Base-by-base conservation (phyloP, 139 green algal species). In the Klebsormidium nitens region DNA sequence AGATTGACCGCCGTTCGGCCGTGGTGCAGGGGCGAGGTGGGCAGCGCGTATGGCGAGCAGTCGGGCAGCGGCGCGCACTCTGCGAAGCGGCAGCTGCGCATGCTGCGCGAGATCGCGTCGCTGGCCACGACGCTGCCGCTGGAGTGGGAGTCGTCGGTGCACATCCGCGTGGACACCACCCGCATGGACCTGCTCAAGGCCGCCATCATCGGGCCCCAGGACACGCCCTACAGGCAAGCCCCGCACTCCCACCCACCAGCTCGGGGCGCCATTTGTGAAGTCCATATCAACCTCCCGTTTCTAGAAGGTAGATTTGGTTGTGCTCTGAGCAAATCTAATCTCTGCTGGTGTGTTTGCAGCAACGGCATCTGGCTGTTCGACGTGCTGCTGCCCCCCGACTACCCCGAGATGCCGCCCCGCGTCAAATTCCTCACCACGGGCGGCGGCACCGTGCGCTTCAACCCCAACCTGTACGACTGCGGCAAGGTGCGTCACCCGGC, bases 201-300 rank as follows among this genome's bases (percentile, higher is more conserved):
- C 5, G 17, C 59, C 68, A 60, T 75, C 38, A 14, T 78, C 55
- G 82, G 82, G 3, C 82, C 87, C 3, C 79, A 87, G n/a, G 86
- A 86, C 78, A 95, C 89, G 2, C 89, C 89, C 2, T 93, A 95
- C n/a, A n/a, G n/a, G n/a, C n/a, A n/a, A n/a, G n/a, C n/a, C n/a
- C n/a, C n/a, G n/a, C n/a, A n/a, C n/a, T n/a, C n/a, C n/a, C n/a
- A n/a, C n/a, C n/a, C n/a, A n/a, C n/a, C n/a, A n/a, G n/a, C n/a
- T n/a, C n/a, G n/a, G n/a, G n/a, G n/a, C n/a, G n/a, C n/a, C n/a
- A n/a, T n/a, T n/a, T n/a, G n/a, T n/a, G n/a, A n/a, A n/a, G n/a
- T n/a, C n/a, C n/a, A n/a, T n/a, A n/a, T n/a, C n/a, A n/a, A n/a
- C n/a, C n/a, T n/a, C n/a, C n/a, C n/a, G n/a, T n/a, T n/a, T n/a